Evolutionary conservation across 2,329 filamentous ascomycete genomes (phyloP).

Genomic region (Macrophomina phaseolina): DNA sequence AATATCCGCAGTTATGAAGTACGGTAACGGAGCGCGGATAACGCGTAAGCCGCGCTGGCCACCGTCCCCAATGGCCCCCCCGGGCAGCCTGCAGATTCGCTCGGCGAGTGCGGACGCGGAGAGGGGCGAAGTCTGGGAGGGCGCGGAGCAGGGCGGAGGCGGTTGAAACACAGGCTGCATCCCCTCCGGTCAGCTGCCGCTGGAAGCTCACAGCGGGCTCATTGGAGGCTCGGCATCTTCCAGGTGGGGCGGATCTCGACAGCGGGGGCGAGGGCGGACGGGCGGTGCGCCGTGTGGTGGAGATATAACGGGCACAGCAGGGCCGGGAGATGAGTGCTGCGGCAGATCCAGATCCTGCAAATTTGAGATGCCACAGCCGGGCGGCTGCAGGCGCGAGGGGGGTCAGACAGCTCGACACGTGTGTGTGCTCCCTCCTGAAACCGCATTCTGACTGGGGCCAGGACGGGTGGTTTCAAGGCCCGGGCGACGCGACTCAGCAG

Average conservation of each 20-base stretch:
- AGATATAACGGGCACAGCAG: conserved; percentile 9
- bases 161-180: conserved; percentile 2
- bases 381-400: not conserved
- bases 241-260: conserved; percentile 5
- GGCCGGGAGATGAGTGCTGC: conserved; percentile 16
- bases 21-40: not conserved
- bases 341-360: conserved; percentile 24
- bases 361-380: not conserved
- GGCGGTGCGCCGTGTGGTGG: conserved; percentile 6
- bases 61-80: not conserved
- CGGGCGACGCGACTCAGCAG: conserved; percentile 8
- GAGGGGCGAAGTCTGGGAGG: not conserved
- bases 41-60: not conserved
- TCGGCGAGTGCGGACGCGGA: no score
- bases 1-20: conserved; percentile 14
- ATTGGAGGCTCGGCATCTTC: conserved; percentile 10
- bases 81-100: conserved; percentile 1
- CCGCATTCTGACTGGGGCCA: conserved; percentile 4
- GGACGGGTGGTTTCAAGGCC: conserved; percentile 20
- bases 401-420: conserved; percentile 15
- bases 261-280: not conserved
- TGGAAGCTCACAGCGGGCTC: not conserved
- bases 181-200: not conserved
- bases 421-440: conserved; percentile 23
- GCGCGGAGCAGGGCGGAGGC: conserved; percentile 1